A percentile compares a stretch with the other conserved stretches of the same genome.
Evolutionary conservation across 2,329 filamentous ascomycete genomes (phyloP).

Genomic region (Nemania sp.): DNA sequence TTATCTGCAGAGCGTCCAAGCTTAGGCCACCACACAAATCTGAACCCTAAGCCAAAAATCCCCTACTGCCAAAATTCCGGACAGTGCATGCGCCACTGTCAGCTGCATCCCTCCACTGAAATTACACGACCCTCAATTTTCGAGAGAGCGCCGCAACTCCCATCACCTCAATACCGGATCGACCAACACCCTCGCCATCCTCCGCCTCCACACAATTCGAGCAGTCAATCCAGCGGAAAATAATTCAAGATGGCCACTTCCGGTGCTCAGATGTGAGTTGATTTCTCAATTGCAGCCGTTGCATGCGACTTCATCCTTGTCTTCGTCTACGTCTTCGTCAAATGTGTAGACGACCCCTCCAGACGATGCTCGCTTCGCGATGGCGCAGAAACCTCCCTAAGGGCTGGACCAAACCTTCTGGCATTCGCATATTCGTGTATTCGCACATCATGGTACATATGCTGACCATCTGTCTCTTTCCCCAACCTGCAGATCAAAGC

Average conservation of each 20-base stretch:
- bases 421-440: not conserved
- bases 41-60: conserved; percentile 39
- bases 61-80: conserved; percentile 30
- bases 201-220: conserved; percentile 29
- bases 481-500: conserved; percentile 69
- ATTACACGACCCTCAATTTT: conserved; percentile 27
- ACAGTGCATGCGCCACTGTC: conserved; percentile 33
- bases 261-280: conserved; percentile 64
- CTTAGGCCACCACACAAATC: conserved; percentile 33
- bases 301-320: conserved; percentile 4
- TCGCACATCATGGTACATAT: not conserved
- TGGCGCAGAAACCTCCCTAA: not conserved
- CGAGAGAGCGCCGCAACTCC: conserved; percentile 21
- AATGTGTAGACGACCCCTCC: conserved; percentile 9
- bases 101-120: conserved; percentile 29
- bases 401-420: too few species aligned
- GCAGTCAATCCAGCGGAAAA: conserved; percentile 41
- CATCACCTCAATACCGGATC: conserved; percentile 27
- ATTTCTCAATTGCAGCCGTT: too few species aligned
- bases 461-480: conserved; percentile 13
- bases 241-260: conserved; percentile 62
- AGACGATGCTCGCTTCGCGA: conserved; percentile 1
- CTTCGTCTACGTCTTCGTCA: conserved; percentile 4
- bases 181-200: conserved; percentile 25
- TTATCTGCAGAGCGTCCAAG: too few species aligned